A percentile compares a stretch with the other conserved stretches of the same genome.
Evolutionary conservation across 805 yeast genomes (phyloP).

Genomic region (Jamesozyma jinghongensis): DNA sequence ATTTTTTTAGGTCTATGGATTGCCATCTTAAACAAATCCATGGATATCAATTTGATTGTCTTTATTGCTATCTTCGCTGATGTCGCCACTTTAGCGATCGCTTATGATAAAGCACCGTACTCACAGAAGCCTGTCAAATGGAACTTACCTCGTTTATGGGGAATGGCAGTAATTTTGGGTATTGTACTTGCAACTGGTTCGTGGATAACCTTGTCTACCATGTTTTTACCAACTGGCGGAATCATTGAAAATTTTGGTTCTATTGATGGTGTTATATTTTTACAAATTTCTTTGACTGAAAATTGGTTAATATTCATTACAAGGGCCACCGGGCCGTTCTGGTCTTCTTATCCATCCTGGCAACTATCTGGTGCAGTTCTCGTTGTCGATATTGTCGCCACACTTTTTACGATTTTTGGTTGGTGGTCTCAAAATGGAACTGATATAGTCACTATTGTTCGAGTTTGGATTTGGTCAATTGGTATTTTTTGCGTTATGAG

Average conservation of each 20-base stretch:
- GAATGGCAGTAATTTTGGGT: conserved; percentile 87
- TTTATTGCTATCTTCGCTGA: conserved; percentile 97
- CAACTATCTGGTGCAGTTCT: conserved; percentile 92
- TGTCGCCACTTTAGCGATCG: conserved; percentile 94
- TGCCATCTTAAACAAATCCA: conserved; percentile 80
- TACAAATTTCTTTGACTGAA: conserved; percentile 90
- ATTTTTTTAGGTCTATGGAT: conserved; percentile 94
- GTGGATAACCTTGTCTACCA: conserved; percentile 91
- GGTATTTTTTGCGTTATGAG: conserved; percentile 95
- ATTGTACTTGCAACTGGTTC: conserved; percentile 79
- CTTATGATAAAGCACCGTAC: conserved; percentile 95
- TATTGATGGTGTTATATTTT: conserved; percentile 84
- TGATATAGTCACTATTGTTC: conserved; percentile 87
- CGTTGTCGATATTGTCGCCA: conserved; percentile 82
- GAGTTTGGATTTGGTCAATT: conserved; percentile 92
- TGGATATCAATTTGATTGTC: conserved; percentile 85
- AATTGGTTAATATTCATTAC: conserved; percentile 96
- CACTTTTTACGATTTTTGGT: conserved; percentile 87
- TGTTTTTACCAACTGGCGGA: conserved; percentile 87
- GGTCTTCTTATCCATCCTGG: conserved; percentile 96
- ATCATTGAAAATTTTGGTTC: conserved; percentile 94
- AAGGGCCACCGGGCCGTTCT: conserved; percentile 97
- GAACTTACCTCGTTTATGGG: conserved; percentile 96
- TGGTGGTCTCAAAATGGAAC: conserved; percentile 99
- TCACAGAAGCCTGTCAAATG: conserved; percentile 90